These are phyloP conservation scores for Adansonia gregorii DNA, from an alignment of 441 rosid genomes.

Conservation along the genomic window DNA sequence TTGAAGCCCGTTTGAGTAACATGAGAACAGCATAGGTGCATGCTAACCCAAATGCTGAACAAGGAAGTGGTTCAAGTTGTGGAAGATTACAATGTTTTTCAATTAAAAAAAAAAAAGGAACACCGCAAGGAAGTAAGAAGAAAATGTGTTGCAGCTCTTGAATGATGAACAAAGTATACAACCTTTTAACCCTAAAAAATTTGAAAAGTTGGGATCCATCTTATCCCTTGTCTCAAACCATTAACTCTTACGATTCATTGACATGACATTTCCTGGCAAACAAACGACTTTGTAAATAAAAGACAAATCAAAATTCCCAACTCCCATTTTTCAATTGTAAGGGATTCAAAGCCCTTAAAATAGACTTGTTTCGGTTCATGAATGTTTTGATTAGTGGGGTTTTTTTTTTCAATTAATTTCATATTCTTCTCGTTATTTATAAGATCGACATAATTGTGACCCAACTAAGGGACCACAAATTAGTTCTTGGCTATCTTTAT, in stretches of 20 bases:
- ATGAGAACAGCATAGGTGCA: background rate
- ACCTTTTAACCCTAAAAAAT: background rate
- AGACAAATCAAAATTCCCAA: background rate
- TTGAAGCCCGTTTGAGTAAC: background rate
- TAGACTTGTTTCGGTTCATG: background rate
- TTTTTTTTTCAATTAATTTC: background rate
- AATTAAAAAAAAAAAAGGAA: no score
- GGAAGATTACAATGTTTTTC: no score
- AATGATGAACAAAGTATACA: background rate
- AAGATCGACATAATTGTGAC: slow-evolving; percentile 2
- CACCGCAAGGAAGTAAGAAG: no score
- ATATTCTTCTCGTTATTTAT: slow-evolving; percentile 19
- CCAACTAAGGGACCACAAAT: slow-evolving; percentile 18
- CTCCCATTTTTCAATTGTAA: background rate
- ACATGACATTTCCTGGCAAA: background rate
- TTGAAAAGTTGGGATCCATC: background rate
- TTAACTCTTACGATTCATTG: background rate
- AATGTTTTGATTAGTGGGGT: background rate
- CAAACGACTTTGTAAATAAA: background rate
- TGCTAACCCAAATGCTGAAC: no score
- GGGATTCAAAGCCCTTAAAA: background rate
- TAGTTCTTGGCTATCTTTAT: slow-evolving; percentile 3
- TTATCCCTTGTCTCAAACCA: no score
- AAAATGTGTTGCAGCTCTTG: background rate
- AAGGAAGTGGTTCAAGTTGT: no score